A percentile compares a stretch with the other conserved stretches of the same genome.
phyloP scores from a whole-genome alignment of 2,329 filamentous ascomycete genomes.

The Colletotrichum sp. region DNA sequence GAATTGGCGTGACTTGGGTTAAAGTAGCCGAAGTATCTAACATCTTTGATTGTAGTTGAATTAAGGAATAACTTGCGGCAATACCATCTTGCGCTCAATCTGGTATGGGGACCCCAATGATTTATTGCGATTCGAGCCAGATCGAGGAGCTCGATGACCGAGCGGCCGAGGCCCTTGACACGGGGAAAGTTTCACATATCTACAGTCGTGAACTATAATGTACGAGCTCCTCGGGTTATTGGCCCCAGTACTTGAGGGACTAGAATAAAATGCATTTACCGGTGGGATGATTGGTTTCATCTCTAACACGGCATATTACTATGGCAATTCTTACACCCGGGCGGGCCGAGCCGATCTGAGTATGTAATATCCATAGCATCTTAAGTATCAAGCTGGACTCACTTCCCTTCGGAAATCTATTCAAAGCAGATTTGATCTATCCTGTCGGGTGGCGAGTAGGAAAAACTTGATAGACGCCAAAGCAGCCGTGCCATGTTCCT shows the following conservation, averaged over 20 bases:
- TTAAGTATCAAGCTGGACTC: neutral
- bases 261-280: neutral
- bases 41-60: neutral
- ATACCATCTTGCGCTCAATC: accelerated
- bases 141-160: neutral
- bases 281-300: neutral
- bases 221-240: neutral
- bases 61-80: neutral
- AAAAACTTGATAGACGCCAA: no score
- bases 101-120: neutral
- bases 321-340: neutral
- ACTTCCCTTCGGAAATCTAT: neutral
- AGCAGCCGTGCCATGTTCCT: no score
- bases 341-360: neutral
- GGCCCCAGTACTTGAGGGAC: neutral
- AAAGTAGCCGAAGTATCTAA: neutral
- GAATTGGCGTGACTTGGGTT: neutral
- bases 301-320: neutral
- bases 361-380: neutral
- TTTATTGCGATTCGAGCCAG: neutral
- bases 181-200: neutral
- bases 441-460: no score
- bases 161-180: neutral
- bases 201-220: neutral
- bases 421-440: no score